Evolutionary conservation across 179 eudicot genomes (phyloP), one percentile per base, ranked within the genome.

Genomic region (Beta lomatogona): DNA sequence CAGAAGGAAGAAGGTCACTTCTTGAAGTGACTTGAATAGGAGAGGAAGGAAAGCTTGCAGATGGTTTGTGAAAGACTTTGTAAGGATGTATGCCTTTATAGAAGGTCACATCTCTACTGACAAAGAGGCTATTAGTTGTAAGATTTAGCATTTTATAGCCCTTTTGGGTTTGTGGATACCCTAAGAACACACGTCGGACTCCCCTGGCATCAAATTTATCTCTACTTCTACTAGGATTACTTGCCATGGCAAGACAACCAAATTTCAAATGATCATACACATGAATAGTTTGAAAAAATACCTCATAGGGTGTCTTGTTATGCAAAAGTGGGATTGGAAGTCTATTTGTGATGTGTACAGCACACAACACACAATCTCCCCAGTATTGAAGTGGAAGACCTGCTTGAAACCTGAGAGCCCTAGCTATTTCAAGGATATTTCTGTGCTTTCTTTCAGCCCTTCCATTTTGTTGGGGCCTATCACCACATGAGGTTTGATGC

Each of bases 281-380:
- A 9, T 64, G 77, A 2, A 0, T 2, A 3, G 11, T 18, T 2
- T 16, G 3, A 3, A n/a, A 14, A 0, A 74, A 4, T 12, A 14
- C 9, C 25, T 75, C 78, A 75, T 58, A 75, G 2, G 78, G 66
- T 6, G 50, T 31, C 10, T 16, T 55, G 1, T 58, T 36, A 0
- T 21, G 5, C 48, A 28, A 1, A 4, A 31, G 5, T 0, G 48
- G 1, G 9, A 9, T 14, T 1, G 77, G 66, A 1, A 58, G 10
- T 13, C 21, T 75, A 12, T 75, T 58, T 9, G 18, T 57, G 10
- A 75, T 25, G n/a, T 75, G 8, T 2, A 36, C 28, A 0, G 65
- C 50, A 12, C 50, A 28, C 10, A 75, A 12, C 0, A 75, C 65
- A 75, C 77, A 55, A 4, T 75, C 77, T 5, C 77, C 77, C 66